Percentiles rank a stretch among this genome's conserved stretches.
Conservation (phyloP, 1,139 yeast genomes). For the Zygosaccharomyces sapae region DNA sequence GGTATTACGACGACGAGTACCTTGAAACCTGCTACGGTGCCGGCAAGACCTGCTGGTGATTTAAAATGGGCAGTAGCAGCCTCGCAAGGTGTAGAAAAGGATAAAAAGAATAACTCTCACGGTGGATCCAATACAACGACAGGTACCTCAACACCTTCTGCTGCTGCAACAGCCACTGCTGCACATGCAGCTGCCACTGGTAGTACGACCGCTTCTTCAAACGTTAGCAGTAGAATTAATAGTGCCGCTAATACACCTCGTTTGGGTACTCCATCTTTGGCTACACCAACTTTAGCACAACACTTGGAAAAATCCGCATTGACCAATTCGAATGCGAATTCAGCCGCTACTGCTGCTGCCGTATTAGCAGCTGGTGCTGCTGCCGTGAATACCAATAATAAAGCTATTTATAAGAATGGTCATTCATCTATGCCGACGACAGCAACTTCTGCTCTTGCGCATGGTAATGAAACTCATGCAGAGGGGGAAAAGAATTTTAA, state of each 20-base stretch:
- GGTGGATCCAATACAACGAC: slow-evolving; percentile 3
- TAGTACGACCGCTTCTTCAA: slow-evolving; percentile 15
- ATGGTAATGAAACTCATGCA: slow-evolving; percentile 1
- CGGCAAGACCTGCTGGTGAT: slow-evolving; percentile 58
- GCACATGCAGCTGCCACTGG: slow-evolving; percentile 16
- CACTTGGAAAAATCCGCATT: slow-evolving; percentile 11
- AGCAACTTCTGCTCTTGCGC: slow-evolving; percentile 2
- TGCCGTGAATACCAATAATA: slow-evolving; percentile 26
- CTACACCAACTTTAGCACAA: slow-evolving; percentile 11
- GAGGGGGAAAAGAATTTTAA: slow-evolving; percentile 4
- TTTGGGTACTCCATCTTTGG: slow-evolving; percentile 17
- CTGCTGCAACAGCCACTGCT: slow-evolving; percentile 14
- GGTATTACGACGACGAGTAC: slow-evolving; percentile 40
- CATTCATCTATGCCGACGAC: slow-evolving; percentile 2
- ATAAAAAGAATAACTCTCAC: slow-evolving; percentile 16
- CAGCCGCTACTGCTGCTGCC: slow-evolving; percentile 23
- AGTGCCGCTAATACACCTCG: slow-evolving; percentile 20
- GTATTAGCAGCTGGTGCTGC: slow-evolving; percentile 31
- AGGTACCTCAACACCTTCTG: slow-evolving; percentile 17
- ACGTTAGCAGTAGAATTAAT: slow-evolving; percentile 13
- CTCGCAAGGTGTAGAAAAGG: slow-evolving; percentile 41
- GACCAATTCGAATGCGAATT: slow-evolving; percentile 12
- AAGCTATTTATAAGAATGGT: slow-evolving; percentile 18
- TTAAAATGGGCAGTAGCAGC: slow-evolving; percentile 73
- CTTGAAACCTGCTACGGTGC: slow-evolving; percentile 64